Percentiles rank a stretch among this genome's conserved stretches.
Evolutionary conservation across 2,329 filamentous ascomycete species (phyloP).

Genomic region (Fusarium neocosmosporiellum): DNA sequence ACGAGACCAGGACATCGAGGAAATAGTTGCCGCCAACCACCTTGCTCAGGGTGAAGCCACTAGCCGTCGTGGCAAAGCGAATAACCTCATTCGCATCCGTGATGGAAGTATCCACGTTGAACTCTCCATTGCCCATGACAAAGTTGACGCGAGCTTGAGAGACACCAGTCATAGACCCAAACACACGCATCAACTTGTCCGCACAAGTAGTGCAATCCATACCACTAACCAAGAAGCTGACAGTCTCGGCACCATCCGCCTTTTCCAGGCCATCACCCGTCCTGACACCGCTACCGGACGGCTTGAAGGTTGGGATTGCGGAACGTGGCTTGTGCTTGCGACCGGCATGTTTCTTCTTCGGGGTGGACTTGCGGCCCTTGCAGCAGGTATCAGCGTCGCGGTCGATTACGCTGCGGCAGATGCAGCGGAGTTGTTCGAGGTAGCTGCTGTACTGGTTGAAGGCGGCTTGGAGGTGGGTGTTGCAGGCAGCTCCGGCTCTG

Average conservation of each 20-base stretch:
- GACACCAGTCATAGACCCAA: constrained; percentile 44
- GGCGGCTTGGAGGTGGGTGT: constrained; percentile 46
- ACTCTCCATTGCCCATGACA: constrained; percentile 51
- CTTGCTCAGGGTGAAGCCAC: constrained; percentile 45
- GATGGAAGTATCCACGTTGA: constrained; percentile 42
- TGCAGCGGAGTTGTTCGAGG: constrained; percentile 52
- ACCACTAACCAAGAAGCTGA: neutral
- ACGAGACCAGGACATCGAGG: constrained; percentile 44
- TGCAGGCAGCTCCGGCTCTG: constrained; percentile 41
- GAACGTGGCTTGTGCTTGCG: neutral
- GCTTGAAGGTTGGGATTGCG: neutral
- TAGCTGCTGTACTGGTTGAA: constrained; percentile 51
- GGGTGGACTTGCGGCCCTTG: neutral
- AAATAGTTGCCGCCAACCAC: constrained; percentile 42
- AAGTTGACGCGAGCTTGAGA: constrained; percentile 51
- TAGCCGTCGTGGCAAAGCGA: constrained; percentile 40
- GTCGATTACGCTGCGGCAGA: constrained; percentile 50
- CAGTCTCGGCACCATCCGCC: neutral
- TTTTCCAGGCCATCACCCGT: neutral
- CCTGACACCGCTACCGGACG: neutral
- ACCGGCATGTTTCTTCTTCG: neutral
- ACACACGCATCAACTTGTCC: constrained; percentile 47
- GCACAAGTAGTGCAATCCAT: constrained; percentile 52
- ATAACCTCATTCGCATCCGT: constrained; percentile 44
- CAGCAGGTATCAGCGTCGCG: constrained; percentile 46